phyloP scores from a whole-genome alignment of 2,329 filamentous ascomycete genomes.

The Trichoderma koningiopsis region DNA sequence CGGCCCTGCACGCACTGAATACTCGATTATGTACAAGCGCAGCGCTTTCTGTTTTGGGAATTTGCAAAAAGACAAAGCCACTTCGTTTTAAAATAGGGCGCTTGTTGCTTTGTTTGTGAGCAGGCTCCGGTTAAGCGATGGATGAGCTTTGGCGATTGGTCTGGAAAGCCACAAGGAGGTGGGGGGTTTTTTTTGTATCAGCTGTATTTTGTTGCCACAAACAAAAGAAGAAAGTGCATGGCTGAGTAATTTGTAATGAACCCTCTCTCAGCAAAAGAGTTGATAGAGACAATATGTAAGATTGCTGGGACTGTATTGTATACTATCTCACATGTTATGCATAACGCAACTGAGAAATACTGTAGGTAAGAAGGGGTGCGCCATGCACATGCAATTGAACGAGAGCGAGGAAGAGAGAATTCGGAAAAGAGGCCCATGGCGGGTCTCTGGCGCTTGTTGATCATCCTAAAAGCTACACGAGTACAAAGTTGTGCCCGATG shows the following conservation, averaged over 20 bases:
- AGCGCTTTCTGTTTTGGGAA: not conserved
- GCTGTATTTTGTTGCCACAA: not conserved
- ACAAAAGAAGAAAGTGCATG: not conserved
- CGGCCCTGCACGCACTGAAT: constrained; percentile 15
- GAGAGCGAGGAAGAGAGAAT: too few species aligned
- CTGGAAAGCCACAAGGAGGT: not conserved
- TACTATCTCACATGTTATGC: not conserved
- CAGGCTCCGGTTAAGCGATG: not conserved
- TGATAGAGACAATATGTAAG: not conserved
- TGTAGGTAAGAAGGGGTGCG: not conserved
- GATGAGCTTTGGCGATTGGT: not conserved
- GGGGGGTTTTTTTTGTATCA: not conserved
- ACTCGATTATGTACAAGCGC: not conserved
- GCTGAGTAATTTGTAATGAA: not conserved
- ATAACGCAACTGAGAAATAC: not conserved
- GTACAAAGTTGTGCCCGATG: not conserved
- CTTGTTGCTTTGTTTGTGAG: not conserved
- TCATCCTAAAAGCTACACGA: not conserved
- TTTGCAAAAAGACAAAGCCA: not conserved
- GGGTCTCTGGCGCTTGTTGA: too few species aligned
- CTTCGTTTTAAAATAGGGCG: not conserved
- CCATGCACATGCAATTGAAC: not conserved
- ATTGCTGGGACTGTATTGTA: not conserved
- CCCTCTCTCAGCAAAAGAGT: not conserved
- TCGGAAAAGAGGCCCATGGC: too few species aligned